These are phyloP conservation scores for Skeletonema marinoi DNA, from an alignment of 108 stramenopile species.

Conservation along the genomic window DNA sequence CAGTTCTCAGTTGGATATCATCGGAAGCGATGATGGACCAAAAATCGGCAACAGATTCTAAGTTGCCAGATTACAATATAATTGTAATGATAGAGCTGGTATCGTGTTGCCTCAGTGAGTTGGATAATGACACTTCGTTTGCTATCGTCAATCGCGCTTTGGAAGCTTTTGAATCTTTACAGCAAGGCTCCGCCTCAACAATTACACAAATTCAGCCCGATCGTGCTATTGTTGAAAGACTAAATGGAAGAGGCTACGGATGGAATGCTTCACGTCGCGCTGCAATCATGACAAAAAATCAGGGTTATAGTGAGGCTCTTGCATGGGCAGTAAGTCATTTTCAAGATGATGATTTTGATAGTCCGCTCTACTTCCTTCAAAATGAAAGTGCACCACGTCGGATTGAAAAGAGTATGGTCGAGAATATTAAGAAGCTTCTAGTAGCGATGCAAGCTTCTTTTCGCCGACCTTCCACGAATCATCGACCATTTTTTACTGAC, in stretches of 20 bases:
- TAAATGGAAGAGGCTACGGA: constrained; percentile 64
- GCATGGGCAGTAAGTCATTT: constrained; percentile 80
- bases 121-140: constrained; percentile 2
- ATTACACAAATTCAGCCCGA: constrained; percentile 16
- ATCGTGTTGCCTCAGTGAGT: constrained; percentile 25
- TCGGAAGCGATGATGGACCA: constrained; percentile 37
- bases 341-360: constrained; percentile 68
- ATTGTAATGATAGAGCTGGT: constrained; percentile 32
- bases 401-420: constrained; percentile 10
- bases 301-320: constrained; percentile 63
- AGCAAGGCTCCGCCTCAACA: not conserved
- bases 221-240: constrained; percentile 38
- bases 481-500: not conserved
- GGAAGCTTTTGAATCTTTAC: constrained; percentile 6
- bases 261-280: constrained; percentile 74
- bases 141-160: constrained; percentile 15
- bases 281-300: constrained; percentile 61
- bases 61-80: constrained; percentile 5
- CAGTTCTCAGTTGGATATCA: constrained; percentile 56
- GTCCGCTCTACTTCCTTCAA: constrained; percentile 55
- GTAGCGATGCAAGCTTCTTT: not conserved
- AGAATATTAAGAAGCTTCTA: constrained; percentile 10
- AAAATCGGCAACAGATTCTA: not conserved
- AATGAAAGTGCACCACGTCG: constrained; percentile 12
- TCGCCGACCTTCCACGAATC: not conserved